Evolutionary conservation across 495 filamentous ascomycete genomes (phyloP), one percentile per base, ranked within the genome.

Genomic region (Daldinia loculata): DNA sequence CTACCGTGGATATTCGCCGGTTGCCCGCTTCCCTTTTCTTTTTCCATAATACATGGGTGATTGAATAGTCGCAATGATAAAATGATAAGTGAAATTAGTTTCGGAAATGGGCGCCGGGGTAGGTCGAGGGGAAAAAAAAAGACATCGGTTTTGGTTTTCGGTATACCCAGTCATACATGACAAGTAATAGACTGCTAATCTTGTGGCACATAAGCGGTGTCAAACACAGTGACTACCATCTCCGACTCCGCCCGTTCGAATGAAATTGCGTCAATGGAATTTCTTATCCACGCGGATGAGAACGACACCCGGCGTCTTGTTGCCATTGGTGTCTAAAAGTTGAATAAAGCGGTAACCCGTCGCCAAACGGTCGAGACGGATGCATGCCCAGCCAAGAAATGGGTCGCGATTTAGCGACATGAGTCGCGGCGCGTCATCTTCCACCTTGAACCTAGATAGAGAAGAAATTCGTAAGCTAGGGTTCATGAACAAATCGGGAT

Each of bases 371-470:
- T 97, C 93, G 3, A 98, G 88, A 26, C 93, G 88, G 74, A 97
- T 90, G 78, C 94, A 97, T 32, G 92, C 88, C 94, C 95, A 97
- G 12, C 91, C 92, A 26, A 90, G 88, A 19, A 93, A 75, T 30
- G 87, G 80, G 68, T 94, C 91, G 66, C 86, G 84, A 17, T 56
- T 63, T 14, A 66, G 30, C 29, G 62, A 77, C 65, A 63, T 69
- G 60, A 75, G 65, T 59, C 48, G 69, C 59, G 69, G 63, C 86
- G 69, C 48, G 58, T 92, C 88, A 72, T 97, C 91, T 75, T 93
- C 90, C 71, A 97, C 84, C 78, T 94, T 97, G 80, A 98, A 91
- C 73, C 94, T 84, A 56, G 64, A 69, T 43, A 56, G 61, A 71
- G 5, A 39, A 69, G n/a, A 38, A 38, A 62, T 67, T 63, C 38